Percentiles rank a stretch among this genome's conserved stretches.
Conservation (phyloP, 331 rosid species). For the Stylosanthes scabra region DNA sequence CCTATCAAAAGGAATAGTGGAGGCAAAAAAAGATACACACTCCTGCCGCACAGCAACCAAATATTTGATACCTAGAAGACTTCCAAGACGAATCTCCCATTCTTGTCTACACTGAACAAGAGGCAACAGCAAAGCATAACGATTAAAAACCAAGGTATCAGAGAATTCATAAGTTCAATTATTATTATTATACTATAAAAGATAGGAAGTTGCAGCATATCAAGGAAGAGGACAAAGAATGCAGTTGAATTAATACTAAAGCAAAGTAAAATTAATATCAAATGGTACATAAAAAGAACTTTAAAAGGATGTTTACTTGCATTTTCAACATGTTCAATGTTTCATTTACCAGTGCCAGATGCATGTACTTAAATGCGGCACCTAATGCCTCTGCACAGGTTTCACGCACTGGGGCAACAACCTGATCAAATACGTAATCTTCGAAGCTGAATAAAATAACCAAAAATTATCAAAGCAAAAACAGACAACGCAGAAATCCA, state of each 20-base stretch:
- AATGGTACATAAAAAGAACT: constrained; percentile 26
- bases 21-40: constrained; percentile 41
- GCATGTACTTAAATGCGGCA: constrained; percentile 94
- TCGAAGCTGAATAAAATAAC: constrained; percentile 79
- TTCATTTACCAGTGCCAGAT: constrained; percentile 77
- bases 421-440: constrained; percentile 98
- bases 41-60: constrained; percentile 97
- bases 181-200: too few species aligned
- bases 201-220: not conserved
- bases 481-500: constrained; percentile 11
- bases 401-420: constrained; percentile 99
- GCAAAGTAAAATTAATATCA: constrained; percentile 19
- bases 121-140: constrained; percentile 54
- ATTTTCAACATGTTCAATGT: constrained; percentile 88
- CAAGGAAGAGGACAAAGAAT: constrained; percentile 11
- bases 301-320: constrained; percentile 77
- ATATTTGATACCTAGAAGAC: constrained; percentile 95
- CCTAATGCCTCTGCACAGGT: constrained; percentile 99
- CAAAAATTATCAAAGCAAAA: constrained; percentile 6
- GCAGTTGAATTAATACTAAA: constrained; percentile 10
- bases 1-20: constrained; percentile 6
- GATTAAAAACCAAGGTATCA: constrained; percentile 44
- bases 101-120: constrained; percentile 97
- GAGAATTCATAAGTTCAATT: constrained; percentile 7
- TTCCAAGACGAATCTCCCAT: constrained; percentile 99